Base-by-base conservation (phyloP, 2,329 filamentous ascomycete genomes). In the Fusarium compactum region DNA sequence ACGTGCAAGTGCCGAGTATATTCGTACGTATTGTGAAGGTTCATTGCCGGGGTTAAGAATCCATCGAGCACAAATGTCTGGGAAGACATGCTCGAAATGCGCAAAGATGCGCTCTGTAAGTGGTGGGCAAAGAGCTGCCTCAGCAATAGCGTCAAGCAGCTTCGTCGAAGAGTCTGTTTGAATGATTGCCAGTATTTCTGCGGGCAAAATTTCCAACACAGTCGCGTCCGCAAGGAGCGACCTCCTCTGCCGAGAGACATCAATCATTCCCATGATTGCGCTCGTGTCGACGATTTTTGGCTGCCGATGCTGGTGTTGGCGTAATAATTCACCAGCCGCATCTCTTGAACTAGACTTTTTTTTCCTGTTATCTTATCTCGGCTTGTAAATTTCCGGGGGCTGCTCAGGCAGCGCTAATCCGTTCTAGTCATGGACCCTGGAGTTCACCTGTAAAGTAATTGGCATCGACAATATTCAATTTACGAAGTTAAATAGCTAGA, bases 11-110 rank as follows among this genome's bases (percentile, higher is more conserved):
- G 92, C 91, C 59, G 90, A 86, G 69, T 95, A 86, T 55, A 91
- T 73, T 34, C 80, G 58, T 74, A 79, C 74, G 79, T 80, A 73
- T 80, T 80, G 72, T 74, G 78, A 38, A 38, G 34, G 58, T 69
- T 79, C 76, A 44, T 78, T 80, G 29, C 80, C 79, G 29, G 82
- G 74, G 77, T 82, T 79, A 75, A 85, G 83, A 46, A 92, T 84
- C 94, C 94, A 97, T 83, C 92, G 86, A 67, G 94, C 92, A 80
- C 92, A 93, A 52, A 97, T 85, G 80, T 98, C 95, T 73, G 93
- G 89, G 75, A 96, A 93, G 43, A 95, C 82, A 67, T 86, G 83
- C 78, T 92, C 90, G 79, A 95, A 94, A 76, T 92, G 87, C 70
- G 87, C 84, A 76, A 96, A 94, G 77, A 97, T 83, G 60, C 84